phyloP scores from a whole-genome alignment of 345 rosid species.

The Murraya paniculata region DNA sequence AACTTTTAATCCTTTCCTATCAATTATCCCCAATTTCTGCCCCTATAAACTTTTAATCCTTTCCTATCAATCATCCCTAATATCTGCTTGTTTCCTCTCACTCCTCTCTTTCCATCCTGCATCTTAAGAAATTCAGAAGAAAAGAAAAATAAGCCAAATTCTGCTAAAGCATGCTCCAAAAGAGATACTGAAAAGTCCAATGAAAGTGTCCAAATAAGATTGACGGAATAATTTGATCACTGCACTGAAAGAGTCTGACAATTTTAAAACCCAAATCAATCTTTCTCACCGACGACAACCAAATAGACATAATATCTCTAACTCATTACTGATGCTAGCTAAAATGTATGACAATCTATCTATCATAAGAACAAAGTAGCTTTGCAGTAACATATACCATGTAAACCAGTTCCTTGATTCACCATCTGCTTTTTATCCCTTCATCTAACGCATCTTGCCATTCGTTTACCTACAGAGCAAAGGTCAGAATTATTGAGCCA shows the following conservation, averaged over 20 bases:
- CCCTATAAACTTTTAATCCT: not conserved
- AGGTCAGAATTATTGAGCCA: slow-evolving; percentile 15
- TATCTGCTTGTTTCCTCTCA: not conserved
- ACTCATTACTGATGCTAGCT: not conserved
- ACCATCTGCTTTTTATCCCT: slow-evolving; percentile 24
- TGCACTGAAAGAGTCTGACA: not conserved
- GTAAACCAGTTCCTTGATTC: slow-evolving; percentile 31
- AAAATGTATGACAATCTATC: not conserved
- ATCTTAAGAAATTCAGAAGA: not conserved
- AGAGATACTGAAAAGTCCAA: not conserved
- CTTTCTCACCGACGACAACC: not conserved
- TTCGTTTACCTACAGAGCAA: slow-evolving; percentile 35
- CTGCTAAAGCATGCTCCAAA: not conserved
- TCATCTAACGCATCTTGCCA: slow-evolving; percentile 55
- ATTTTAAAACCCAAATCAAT: not conserved
- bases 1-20: not conserved
- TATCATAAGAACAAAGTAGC: not conserved
- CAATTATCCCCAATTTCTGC: not conserved
- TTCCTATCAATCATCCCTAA: not conserved
- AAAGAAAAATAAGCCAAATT: not conserved
- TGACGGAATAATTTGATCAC: not conserved
- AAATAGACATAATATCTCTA: not conserved
- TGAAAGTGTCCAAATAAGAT: not conserved
- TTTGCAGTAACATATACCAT: slow-evolving; percentile 35
- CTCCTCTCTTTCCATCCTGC: not conserved